Evolutionary conservation across 2,329 filamentous ascomycete genomes (phyloP), one percentile per base, ranked within the genome.

Genomic region (Penicillium sp.): DNA sequence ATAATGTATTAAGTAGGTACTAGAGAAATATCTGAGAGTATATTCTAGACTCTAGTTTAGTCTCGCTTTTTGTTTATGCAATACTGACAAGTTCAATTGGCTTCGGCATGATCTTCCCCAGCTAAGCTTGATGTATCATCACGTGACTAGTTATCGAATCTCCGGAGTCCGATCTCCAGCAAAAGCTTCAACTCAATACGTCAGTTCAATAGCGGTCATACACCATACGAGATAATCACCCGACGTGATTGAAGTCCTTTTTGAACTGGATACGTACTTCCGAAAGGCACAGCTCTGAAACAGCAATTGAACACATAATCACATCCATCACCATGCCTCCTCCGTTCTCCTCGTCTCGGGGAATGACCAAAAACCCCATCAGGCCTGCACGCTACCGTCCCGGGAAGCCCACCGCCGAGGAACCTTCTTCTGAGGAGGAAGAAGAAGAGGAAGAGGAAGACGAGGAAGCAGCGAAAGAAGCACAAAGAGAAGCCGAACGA

Each of bases 311-410:
- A n/a, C n/a, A n/a, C n/a, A n/a, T n/a, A n/a, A n/a, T n/a, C 38
- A 42, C 10, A 43, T 43, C 16, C 46, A 42, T 36, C 46, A 58
- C 37, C 34, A 75, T 75, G 72, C 72, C 73, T 29, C 73, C 72
- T 28, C 71, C 72, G 6, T 67, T 74, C 42, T 70, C 71, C 14
- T 71, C 69, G 36, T 61, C 62, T 16, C 68, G 72, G 53, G 87
- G 88, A 64, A 95, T 97, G 88, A 97, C 92, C 55, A 90, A 91
- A 55, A 95, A 96, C 65, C 90, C 89, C 3, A 74, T 86, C 50
- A 84, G 84, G 67, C 88, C 89, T 19, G 58, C 84, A 59, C 87
- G 93, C 49, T 87, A 96, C 64, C 84, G 90, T 50, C 86, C 92
- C 13, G 92, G 93, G 58, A 97, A 96, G 70, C 77, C 85, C 42